These are phyloP conservation scores for Misopates orontium DNA, from an alignment of 257 asterid species.

Conservation along the genomic window DNA sequence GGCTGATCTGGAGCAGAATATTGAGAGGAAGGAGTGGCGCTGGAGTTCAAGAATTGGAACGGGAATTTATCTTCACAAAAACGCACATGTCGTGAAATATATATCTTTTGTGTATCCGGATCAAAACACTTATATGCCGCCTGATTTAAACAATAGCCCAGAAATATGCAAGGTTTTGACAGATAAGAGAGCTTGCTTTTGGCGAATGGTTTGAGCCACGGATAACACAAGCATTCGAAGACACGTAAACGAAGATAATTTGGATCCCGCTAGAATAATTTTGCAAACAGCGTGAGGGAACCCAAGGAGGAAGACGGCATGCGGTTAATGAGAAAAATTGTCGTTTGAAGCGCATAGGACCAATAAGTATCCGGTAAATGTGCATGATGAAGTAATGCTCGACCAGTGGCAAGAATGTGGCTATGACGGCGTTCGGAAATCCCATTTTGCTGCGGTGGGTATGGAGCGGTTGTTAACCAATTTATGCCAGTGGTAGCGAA, in stretches of 20 bases:
- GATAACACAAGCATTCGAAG: constrained; percentile 20
- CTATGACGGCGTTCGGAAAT: too few species aligned
- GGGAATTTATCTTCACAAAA: constrained; percentile 11
- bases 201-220: constrained; percentile 5
- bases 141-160: not conserved
- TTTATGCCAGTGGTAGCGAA: too few species aligned
- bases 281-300: not conserved
- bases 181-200: not conserved
- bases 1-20: too few species aligned
- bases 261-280: not conserved
- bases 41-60: too few species aligned
- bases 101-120: not conserved
- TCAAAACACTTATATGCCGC: constrained; percentile 14
- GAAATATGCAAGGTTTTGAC: not conserved
- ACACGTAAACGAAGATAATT: not conserved
- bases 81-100: constrained; percentile 8
- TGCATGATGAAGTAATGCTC: not conserved
- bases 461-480: too few species aligned
- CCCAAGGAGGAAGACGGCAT: not conserved
- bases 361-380: not conserved
- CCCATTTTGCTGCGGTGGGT: too few species aligned
- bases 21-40: too few species aligned
- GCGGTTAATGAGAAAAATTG: not conserved
- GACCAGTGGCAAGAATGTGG: not conserved
- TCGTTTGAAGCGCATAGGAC: not conserved